phyloP scores from a whole-genome alignment of 805 yeast species.

The Zygoascus ofunaensis region DNA sequence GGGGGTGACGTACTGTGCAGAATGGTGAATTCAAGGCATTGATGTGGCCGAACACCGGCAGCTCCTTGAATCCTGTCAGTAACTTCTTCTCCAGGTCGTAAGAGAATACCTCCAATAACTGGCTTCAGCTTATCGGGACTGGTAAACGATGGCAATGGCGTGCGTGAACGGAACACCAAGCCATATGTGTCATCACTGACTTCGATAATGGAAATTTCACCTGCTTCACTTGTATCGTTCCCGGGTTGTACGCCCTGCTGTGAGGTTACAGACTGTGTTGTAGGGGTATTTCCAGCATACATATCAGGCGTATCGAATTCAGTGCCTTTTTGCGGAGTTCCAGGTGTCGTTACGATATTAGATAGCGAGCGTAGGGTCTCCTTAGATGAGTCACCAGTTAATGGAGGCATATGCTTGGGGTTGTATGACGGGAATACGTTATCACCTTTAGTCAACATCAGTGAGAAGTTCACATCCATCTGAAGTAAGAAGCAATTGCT shows the following conservation, averaged over 20 bases:
- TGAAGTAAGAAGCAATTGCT: slow-evolving; percentile 10
- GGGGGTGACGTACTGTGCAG: slow-evolving; percentile 19
- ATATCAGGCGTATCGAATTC: slow-evolving; percentile 26
- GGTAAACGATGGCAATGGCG: slow-evolving; percentile 1
- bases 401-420: neutral
- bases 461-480: slow-evolving; percentile 10
- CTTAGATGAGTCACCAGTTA: neutral
- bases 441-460: slow-evolving; percentile 11
- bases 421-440: slow-evolving; percentile 13
- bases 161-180: slow-evolving; percentile 17
- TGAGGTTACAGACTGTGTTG: slow-evolving; percentile 1
- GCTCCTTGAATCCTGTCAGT: too few relatives aligned
- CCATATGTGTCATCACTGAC: slow-evolving; percentile 26
- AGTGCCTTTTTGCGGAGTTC: slow-evolving; percentile 18
- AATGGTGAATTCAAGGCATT: slow-evolving; percentile 19
- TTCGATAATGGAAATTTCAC: slow-evolving; percentile 23
- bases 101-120: slow-evolving; percentile 17
- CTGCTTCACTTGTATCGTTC: slow-evolving; percentile 9
- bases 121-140: slow-evolving; percentile 5
- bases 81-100: slow-evolving; percentile 14
- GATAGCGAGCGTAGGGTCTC: neutral
- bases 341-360: slow-evolving; percentile 10
- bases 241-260: neutral
- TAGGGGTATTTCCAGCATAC: slow-evolving; percentile 17
- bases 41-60: neutral